phyloP scores from a whole-genome alignment of 1,139 yeast genomes.

The Candida mesenterica region DNA sequence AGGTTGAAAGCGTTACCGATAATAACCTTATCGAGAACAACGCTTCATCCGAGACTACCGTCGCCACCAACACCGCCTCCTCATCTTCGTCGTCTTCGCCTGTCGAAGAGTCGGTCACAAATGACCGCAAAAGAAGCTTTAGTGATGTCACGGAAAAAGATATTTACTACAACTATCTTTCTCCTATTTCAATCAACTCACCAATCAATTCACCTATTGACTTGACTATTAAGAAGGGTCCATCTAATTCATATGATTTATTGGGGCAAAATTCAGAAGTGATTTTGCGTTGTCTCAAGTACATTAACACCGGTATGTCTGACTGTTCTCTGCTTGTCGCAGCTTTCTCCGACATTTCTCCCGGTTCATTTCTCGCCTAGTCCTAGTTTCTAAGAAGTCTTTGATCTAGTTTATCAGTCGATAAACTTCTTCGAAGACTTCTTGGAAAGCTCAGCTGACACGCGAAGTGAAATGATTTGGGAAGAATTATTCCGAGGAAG shows the following conservation, averaged over 20 bases:
- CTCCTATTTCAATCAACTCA: constrained; percentile 46
- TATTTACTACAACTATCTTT: constrained; percentile 37
- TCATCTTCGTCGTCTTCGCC: no score
- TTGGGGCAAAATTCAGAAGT: constrained; percentile 55
- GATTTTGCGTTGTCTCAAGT: constrained; percentile 30
- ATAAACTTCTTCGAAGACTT: background rate
- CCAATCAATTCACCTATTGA: constrained; percentile 43
- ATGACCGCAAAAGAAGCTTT: constrained; percentile 10
- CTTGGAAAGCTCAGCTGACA: constrained; percentile 2
- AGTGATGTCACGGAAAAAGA: constrained; percentile 7
- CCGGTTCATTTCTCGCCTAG: background rate
- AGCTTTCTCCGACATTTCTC: background rate
- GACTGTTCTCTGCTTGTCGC: constrained; percentile 35
- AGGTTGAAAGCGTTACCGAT: constrained; percentile 6
- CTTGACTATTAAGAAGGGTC: constrained; percentile 29
- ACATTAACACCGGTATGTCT: background rate
- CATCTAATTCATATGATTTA: constrained; percentile 26
- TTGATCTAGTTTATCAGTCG: constrained; percentile 1
- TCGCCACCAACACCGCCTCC: no score
- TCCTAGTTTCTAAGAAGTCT: constrained; percentile 3
- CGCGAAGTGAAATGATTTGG: no score
- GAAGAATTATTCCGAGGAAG: background rate
- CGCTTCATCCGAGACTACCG: no score
- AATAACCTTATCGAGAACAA: no score
- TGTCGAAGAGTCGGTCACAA: no score